phyloP scores from a whole-genome alignment of 371 early-diverging fungal genomes.

The Mucor circinelloides region DNA sequence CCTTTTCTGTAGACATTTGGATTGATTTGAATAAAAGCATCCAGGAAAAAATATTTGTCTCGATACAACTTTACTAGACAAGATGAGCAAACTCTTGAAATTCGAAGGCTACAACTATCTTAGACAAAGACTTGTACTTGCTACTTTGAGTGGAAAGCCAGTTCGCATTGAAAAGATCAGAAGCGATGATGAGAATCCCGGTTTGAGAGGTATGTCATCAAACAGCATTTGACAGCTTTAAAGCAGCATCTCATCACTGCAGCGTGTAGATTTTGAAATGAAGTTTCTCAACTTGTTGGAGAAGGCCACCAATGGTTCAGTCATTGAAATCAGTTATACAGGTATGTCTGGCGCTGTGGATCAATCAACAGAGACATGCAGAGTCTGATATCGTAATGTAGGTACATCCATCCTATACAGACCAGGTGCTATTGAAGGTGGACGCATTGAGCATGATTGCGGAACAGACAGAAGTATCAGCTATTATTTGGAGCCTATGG shows the following conservation, averaged over 20 bases:
- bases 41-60: neutral
- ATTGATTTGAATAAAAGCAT: neutral
- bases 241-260: neutral
- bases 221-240: neutral
- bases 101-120: constrained; percentile 83
- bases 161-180: constrained; percentile 92
- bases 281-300: constrained; percentile 88
- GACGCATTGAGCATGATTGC: constrained; percentile 86
- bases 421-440: constrained; percentile 92
- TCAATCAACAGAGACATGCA: neutral
- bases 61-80: neutral
- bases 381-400: constrained; percentile 3
- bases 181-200: constrained; percentile 84
- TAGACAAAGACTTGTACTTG: constrained; percentile 88
- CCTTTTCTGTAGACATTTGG: neutral
- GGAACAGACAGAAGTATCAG: constrained; percentile 79
- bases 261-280: constrained; percentile 81
- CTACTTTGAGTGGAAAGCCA: constrained; percentile 83
- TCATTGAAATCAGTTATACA: constrained; percentile 91
- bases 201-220: constrained; percentile 71
- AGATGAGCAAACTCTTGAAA: constrained; percentile 53
- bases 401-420: constrained; percentile 85
- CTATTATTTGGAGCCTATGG: constrained; percentile 90
- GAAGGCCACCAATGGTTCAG: constrained; percentile 90
- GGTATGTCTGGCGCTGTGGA: constrained; percentile 46